A percentile compares a stretch with the other conserved stretches of the same genome.
These are phyloP conservation scores for Cladosporium halotolerans DNA, from an alignment of 2,329 filamentous ascomycete genomes.

Conservation along the genomic window DNA sequence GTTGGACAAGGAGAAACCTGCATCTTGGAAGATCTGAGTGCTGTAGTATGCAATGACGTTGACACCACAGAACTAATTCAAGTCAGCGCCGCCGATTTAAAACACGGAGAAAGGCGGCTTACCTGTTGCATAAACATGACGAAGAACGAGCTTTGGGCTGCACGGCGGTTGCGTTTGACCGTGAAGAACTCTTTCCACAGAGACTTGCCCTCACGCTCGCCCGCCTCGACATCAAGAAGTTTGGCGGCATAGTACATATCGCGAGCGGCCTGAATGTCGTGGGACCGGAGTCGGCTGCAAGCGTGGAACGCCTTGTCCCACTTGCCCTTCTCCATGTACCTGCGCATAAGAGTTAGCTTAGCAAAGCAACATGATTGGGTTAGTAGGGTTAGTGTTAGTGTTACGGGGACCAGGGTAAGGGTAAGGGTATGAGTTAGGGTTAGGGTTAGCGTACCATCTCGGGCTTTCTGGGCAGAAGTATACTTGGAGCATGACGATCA, in stretches of 20 bases:
- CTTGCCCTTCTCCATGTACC: conserved; percentile 35
- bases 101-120: conserved; percentile 11
- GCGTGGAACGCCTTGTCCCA: conserved; percentile 33
- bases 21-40: conserved; percentile 25
- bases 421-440: not conserved
- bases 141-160: conserved; percentile 27
- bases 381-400: too few relatives aligned
- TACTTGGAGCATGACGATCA: conserved; percentile 27
- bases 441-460: conserved; percentile 22
- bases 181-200: conserved; percentile 33
- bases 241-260: conserved; percentile 35
- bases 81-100: conserved; percentile 2
- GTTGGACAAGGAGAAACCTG: conserved; percentile 20
- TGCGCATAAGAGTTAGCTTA: not conserved
- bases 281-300: conserved; percentile 29
- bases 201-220: conserved; percentile 31
- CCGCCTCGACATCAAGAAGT: conserved; percentile 32
- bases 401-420: not conserved
- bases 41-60: conserved; percentile 30
- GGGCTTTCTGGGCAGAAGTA: conserved; percentile 41
- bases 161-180: conserved; percentile 28
- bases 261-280: conserved; percentile 33
- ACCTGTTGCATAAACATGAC: conserved; percentile 32
- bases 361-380: not conserved
- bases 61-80: conserved; percentile 13